Base-by-base conservation (phyloP, 139 green algal genomes). In the Choricystis sp. region DNA sequence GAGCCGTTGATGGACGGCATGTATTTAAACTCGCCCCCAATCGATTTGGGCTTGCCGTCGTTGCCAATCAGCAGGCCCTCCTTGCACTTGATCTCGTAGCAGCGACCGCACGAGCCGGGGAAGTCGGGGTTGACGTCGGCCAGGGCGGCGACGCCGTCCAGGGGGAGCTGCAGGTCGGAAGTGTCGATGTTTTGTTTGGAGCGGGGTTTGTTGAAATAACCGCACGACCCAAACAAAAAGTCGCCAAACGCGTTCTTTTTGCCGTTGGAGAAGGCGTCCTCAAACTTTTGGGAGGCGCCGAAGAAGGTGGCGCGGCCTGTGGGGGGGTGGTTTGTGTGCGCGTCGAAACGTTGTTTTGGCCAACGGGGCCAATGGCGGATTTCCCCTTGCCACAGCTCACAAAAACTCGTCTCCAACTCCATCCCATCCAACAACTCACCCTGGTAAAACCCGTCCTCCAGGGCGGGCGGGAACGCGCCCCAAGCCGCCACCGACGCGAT, bases 21-120 rank as follows among this genome's bases (percentile, higher is more conserved):
- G 59, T 70, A 60, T 49, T 59, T 66, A 27, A 66, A 66, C 29
- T 66, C 25, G 3, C 23, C 20, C n/a, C n/a, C n/a, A 4, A 66
- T 9, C 40, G 16, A 40, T 4, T 26, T 28, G 64, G 22, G 20
- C 31, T 29, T 58, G 62, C 30, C 62, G 55, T 56, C 30, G 25
- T 71, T 69, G 22, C 56, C 24, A 5, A 66, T 26, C 14, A 77
- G 57, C 2, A 70, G 49, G 1, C 71, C 67, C 21, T 30, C 48
- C 61, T 52, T 56, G 65, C 68, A 74, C 25, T 30, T 27, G 29
- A 69, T 19, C 61, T 74, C 64, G 56, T 77, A 80, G 59, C 68
- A 80, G 28, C 74, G 66, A 22, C 74, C 74, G 28, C 74, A 80
- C 26, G 64, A 71, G 58, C 74, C 74, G 4, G 65, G 66, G 60